phyloP scores from a whole-genome alignment of 2,329 filamentous ascomycete species.

The Ascochyta rabiei region DNA sequence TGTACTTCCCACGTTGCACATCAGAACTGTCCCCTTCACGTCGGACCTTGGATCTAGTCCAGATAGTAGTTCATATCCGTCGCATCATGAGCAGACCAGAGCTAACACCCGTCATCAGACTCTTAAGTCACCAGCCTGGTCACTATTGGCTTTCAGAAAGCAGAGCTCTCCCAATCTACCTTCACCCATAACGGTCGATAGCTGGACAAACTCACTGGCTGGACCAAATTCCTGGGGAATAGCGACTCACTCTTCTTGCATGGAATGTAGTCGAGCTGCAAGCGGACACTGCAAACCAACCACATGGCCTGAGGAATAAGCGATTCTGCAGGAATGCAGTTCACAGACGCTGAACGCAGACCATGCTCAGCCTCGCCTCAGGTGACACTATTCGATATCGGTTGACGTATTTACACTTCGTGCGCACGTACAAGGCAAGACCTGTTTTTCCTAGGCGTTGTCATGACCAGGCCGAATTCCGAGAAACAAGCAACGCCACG shows the following conservation, averaged over 20 bases:
- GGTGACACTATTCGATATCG: background rate
- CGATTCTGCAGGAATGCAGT: constrained; percentile 10
- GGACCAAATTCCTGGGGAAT: no score
- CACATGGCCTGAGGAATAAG: background rate
- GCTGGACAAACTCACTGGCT: no score
- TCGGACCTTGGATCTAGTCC: background rate
- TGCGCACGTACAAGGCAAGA: background rate
- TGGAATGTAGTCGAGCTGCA: constrained; percentile 6
- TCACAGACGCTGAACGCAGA: background rate
- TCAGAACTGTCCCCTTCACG: background rate
- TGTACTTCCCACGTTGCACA: background rate
- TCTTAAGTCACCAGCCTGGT: no score
- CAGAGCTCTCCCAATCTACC: no score
- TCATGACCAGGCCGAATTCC: constrained; percentile 4
- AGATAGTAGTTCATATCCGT: background rate
- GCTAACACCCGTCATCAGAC: no score
- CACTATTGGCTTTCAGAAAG: no score
- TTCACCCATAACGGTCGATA: no score
- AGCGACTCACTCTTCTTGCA: no score
- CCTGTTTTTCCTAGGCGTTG: background rate
- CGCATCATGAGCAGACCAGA: no score
- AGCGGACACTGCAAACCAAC: background rate
- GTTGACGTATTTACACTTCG: no score
- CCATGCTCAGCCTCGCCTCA: background rate
- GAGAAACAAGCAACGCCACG: constrained; percentile 4